A percentile compares a stretch with the other conserved stretches of the same genome.
Conservation (phyloP, 1,139 yeast species). For the Candida sojae region DNA sequence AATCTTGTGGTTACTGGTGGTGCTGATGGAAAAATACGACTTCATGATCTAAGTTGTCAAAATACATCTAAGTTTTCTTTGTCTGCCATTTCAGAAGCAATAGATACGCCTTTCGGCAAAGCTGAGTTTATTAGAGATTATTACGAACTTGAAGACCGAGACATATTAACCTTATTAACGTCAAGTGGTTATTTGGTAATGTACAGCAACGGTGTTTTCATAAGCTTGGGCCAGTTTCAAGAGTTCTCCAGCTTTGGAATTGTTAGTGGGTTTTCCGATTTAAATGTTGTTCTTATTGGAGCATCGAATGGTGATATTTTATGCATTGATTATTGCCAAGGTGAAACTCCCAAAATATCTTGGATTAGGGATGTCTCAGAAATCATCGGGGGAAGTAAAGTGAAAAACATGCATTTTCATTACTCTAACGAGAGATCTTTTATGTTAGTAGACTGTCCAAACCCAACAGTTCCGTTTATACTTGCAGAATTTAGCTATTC, state of each 20-base stretch:
- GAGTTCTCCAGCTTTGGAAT: conserved; percentile 51
- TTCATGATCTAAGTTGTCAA: conserved; percentile 48
- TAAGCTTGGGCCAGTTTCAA: conserved; percentile 21
- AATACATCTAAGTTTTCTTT: conserved; percentile 26
- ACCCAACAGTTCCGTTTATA: conserved; percentile 58
- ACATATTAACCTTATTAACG: conserved; percentile 56
- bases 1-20: conserved; percentile 75
- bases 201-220: conserved; percentile 29
- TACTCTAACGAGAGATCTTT: conserved; percentile 24
- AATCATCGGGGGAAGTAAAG: conserved; percentile 35
- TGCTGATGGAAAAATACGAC: conserved; percentile 78
- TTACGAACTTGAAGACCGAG: conserved; percentile 36
- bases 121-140: conserved; percentile 68
- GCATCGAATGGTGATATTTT: conserved; percentile 55
- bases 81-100: conserved; percentile 27
- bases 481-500: conserved; percentile 36
- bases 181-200: conserved; percentile 59
- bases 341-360: conserved; percentile 13
- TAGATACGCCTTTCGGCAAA: conserved; percentile 29
- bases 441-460: conserved; percentile 65
- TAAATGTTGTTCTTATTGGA: conserved; percentile 47
- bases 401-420: conserved; percentile 52
- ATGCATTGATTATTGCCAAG: conserved; percentile 40
- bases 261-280: conserved; percentile 45
- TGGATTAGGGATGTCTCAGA: conserved; percentile 26